Evolutionary conservation across 768 basidiomycete species (phyloP), one percentile per base, ranked within the genome.

Genomic region (Lactifluus pinguis): DNA sequence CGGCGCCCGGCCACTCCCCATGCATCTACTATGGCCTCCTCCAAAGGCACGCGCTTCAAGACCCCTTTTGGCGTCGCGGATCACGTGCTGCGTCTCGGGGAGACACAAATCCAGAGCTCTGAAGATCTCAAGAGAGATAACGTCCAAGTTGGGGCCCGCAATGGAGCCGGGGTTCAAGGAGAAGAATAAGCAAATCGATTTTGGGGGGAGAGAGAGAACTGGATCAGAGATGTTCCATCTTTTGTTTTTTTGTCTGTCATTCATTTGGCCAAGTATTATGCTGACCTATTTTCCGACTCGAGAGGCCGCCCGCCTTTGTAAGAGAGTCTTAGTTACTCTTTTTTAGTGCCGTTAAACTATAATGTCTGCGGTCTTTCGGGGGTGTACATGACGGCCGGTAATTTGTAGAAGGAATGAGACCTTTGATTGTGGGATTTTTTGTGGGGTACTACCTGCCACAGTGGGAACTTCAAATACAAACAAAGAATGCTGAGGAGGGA

Each of bases 41-140:
- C 68, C 54, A 86, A 83, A 67, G 83, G 82, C 25, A 74, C 76
- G 21, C 76, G 80, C 61, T 90, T 88, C 73, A 89, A 89, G 81
- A 89, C 81, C 68, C 87, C 86, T 36, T 72, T 87, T 36, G 77
- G 79, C 29, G 75, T 80, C 38, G 79, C 82, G 14, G 81, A 81
- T 68, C 73, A 76, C 67, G 72, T 82, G 34, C 76, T 75, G 57
- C 50, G 49, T 57, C 63, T 21, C 45, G 62, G 49, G 34, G 47
- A 64, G 36, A 66, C 53, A 34, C 58, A 62, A 34, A 19, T 4
- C 3, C 59, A 34, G 48, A 30, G 9, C 21, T 13, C 49, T 14
- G 49, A 49, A 19, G 49, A 55, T 4, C 21, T 30, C 34, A 45
- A 45, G 42, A 21, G 14, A 25, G 41, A 50, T 7, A 19, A 50